Evolutionary conservation across 2,329 filamentous ascomycete species (phyloP), one percentile per base, ranked within the genome.

Genomic region (Stachybotrys elegans): DNA sequence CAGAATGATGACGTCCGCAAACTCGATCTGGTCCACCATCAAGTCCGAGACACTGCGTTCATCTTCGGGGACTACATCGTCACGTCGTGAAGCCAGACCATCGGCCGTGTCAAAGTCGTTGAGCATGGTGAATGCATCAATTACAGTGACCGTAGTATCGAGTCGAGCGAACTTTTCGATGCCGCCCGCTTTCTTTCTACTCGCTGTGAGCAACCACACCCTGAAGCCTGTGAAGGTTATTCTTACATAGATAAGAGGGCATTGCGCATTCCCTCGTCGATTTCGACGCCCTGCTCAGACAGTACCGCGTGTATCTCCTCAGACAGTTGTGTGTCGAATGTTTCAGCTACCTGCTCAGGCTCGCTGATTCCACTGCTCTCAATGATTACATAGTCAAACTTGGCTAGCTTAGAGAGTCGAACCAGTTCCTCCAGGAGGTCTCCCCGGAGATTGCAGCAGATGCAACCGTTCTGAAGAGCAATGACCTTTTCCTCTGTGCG

Each of bases 1-100:
- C 17, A 88, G 64, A 4, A 88, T 72, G 13, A 88, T 73, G 6
- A 88, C 83, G 51, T 88, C 83, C 0, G 84, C 83, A 52, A 89
- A 89, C 61, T 89, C 85, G 47, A 88, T 85, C 55, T 88, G 84
- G 52, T 88, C 84, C 0, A 86, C 83, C 74, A 88, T 85, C 0
- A 89, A 71, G 51, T 88, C 84, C 1, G 83, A 86, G 3, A 89
- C 84, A 0, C 83, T 88, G 1, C 84, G 69, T 51, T 89, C 83
- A 47, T 89, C 85, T 51, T 88, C 84, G 0, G 78, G 59, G 5
- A 77, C 69, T 2, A 83, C 78, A 22, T 84, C 80, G 5, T 82
- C 72, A 12, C 70, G 79, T 2, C 84, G 74, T 19, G 80, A 75
- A 1, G 81, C 83, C 0, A 88, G 63, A 13, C 88, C 73, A 45